Evolutionary conservation across 495 filamentous ascomycete species (phyloP), one percentile per base, ranked within the genome.

Genomic region (Neohortaea acidophila): DNA sequence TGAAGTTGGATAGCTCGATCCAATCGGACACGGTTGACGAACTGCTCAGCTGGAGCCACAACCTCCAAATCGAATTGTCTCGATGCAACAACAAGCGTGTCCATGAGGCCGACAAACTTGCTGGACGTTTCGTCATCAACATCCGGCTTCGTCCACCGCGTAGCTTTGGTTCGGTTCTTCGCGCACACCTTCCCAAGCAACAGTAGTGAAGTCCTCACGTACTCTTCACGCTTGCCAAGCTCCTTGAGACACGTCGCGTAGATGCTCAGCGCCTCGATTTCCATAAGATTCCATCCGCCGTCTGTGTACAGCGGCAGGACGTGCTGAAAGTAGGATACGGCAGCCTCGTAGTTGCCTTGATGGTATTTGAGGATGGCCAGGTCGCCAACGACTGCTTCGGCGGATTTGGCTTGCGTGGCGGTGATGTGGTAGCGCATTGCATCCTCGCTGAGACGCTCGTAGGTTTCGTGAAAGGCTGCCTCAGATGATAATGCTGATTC

Each of bases 161-260:
- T 65, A 49, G 14, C 47, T 45, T 38, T 0, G 58, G 59, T 39
- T 61, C 65, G 14, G 61, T 52, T 21, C 50, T 49, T 12, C 67
- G 41, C 18, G 33, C 28, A 34, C 62, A 63, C 3, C 66, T 86
- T 89, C 4, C 75, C 70, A 21, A 96, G 53, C 10, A 94, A 64
- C 47, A 78, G 76, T 11, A 91, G 63, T 22, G 83, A 62, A 17
- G 80, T 71, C 12, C 71, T 72, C 33, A 84, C 72, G 48, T 86
- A 91, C 36, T 94, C 87, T 29, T 87, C 81, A 42, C 71, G 70
- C 13, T 71, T 69, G 28, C 76, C 59, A 14, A 94, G 67, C 49
- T 81, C 66, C 51, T 83, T 80, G 33, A 96, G 66, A 58, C 84
- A 94, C 24, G 71, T 71, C 2, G 84, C 75, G 54, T 91, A 84